phyloP scores from a whole-genome alignment of 768 basidiomycete genomes.

The Sarcodon sp. region DNA sequence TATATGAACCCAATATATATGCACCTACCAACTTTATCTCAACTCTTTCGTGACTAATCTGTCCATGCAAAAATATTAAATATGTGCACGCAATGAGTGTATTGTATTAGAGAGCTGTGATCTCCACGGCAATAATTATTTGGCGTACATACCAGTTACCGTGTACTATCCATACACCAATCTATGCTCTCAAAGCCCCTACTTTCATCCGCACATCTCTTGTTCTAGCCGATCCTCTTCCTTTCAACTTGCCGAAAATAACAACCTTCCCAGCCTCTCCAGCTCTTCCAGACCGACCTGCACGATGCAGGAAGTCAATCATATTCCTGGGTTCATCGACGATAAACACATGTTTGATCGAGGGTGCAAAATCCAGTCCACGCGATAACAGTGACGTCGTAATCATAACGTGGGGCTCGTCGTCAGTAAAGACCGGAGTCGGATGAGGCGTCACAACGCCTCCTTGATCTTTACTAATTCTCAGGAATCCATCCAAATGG shows the following conservation, averaged over 20 bases:
- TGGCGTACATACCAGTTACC: no score
- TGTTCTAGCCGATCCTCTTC: constrained; percentile 42
- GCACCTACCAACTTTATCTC: no score
- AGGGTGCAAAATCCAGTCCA: constrained; percentile 77
- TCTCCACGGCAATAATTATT: no score
- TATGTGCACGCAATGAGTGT: no score
- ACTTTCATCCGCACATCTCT: constrained; percentile 40
- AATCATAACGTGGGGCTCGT: constrained; percentile 56
- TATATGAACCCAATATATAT: not conserved
- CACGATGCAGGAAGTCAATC: constrained; percentile 87
- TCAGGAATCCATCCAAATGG: constrained; percentile 67
- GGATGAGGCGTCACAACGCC: constrained; percentile 5
- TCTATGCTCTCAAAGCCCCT: constrained; percentile 18
- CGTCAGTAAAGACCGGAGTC: constrained; percentile 12
- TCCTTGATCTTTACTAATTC: not conserved
- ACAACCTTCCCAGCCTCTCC: constrained; percentile 61
- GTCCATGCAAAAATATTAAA: no score
- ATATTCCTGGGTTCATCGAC: constrained; percentile 82
- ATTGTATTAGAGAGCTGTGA: no score
- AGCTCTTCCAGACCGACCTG: constrained; percentile 72
- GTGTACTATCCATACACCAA: not conserved
- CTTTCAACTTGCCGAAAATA: constrained; percentile 59
- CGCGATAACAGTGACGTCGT: constrained; percentile 88
- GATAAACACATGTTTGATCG: constrained; percentile 76
- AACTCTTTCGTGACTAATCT: no score